Evolutionary conservation across 495 filamentous ascomycete species (phyloP).

Genomic region (Talaromyces liani): DNA sequence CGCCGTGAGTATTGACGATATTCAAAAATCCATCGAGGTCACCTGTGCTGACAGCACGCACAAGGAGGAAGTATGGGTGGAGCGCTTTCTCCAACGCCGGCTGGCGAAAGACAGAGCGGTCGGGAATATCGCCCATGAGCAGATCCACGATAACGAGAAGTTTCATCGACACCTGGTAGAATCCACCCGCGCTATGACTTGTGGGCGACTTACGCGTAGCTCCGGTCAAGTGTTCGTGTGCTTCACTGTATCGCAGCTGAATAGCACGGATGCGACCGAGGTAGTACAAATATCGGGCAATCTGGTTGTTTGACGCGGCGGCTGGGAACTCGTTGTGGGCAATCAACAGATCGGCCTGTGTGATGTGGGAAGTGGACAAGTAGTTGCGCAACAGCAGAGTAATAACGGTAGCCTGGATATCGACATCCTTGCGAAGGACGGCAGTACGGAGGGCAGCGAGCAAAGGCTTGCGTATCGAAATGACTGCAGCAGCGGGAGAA

Average conservation of each 20-base stretch:
- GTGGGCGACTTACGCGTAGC: conserved; percentile 93
- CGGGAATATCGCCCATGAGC: conserved; percentile 97
- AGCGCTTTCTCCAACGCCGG: conserved; percentile 76
- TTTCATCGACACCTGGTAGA: conserved; percentile 92
- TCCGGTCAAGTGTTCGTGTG: conserved; percentile 85
- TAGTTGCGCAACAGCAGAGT: conserved; percentile 94
- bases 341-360: conserved; percentile 91
- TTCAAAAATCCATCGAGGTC: conserved; percentile 87
- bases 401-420: conserved; percentile 92
- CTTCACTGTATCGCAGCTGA: conserved; percentile 91
- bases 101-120: conserved; percentile 86
- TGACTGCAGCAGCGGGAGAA: conserved; percentile 73
- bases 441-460: conserved; percentile 86
- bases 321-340: conserved; percentile 90
- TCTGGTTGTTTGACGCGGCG: conserved; percentile 93
- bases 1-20: conserved; percentile 68
- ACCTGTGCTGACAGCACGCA: conserved; percentile 90
- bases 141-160: conserved; percentile 90
- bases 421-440: conserved; percentile 89
- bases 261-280: conserved; percentile 93
- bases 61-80: conserved; percentile 84
- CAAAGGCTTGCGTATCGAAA: conserved; percentile 77
- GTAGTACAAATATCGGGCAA: conserved; percentile 93
- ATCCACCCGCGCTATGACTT: conserved; percentile 79
- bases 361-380: conserved; percentile 90